Base-by-base conservation (phyloP, 805 yeast species). In the Zygosaccharomyces gambellarensis region DNA sequence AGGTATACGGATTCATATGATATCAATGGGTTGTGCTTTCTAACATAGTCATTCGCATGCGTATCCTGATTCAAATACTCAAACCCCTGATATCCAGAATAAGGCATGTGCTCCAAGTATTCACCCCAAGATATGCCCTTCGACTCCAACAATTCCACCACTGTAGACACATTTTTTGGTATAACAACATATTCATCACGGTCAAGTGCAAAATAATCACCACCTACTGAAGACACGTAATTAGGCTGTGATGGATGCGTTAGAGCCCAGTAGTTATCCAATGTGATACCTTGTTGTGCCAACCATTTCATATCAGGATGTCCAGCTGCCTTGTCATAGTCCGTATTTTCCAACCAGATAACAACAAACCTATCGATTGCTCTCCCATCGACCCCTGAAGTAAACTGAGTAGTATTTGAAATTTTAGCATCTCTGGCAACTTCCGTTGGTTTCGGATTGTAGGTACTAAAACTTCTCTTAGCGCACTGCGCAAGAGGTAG, bases 241-340 rank as follows among this genome's bases (percentile, higher is more conserved):
- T 78, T 78, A 55, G 81, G 80, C 69, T 77, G 77, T 5, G 81
- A 76, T 49, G 81, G 80, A 59, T 75, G 79, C 46, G 79, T 73
- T 31, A 76, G 58, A 36, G 76, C 74, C 72, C 77, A 77, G 70
- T 78, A 77, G 71, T 78, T 78, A 64, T 66, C 69, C 57, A 78
- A 67, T 39, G 67, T 62, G 48, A 76, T 67, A 62, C 80, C 82
- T 48, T 73, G 60, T 55, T 67, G 48, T 25, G 75, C 73, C 47
- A 77, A 67, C 59, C 68, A 67, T 59, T 67, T 64, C 57, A 78
- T 62, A 46, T 74, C 76, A 7, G 69, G 62, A 59, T 76, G 70
- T 55, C 68, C 72, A 39, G 69, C 70, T 40, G 81, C 81, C 57
- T 77, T 77, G 57, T 73, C 76, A 62, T 62, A 76, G 66, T 76